Evolutionary conservation across 2,329 filamentous ascomycete genomes (phyloP).

Genomic region (Clathrospora elynae): DNA sequence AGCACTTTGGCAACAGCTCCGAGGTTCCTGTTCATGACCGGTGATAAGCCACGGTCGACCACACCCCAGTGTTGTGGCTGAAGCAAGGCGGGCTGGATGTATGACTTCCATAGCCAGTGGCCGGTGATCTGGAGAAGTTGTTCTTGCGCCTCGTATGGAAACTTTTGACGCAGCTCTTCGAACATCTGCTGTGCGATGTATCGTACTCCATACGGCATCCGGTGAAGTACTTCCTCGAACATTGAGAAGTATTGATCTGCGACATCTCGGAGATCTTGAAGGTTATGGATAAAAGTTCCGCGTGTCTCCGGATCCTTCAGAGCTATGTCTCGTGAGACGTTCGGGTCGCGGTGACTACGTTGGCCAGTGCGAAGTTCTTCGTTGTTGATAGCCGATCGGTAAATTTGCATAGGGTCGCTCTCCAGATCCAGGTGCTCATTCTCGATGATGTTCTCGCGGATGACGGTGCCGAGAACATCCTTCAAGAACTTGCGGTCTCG

Average conservation of each 20-base stretch:
- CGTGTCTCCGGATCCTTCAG: conserved; percentile 94
- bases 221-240: conserved; percentile 80
- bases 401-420: conserved; percentile 97
- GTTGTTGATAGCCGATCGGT: conserved; percentile 93
- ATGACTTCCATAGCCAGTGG: conserved; percentile 93
- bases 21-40: conserved; percentile 90
- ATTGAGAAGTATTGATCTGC: conserved; percentile 85
- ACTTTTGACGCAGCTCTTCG: conserved; percentile 74
- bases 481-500: conserved; percentile 90
- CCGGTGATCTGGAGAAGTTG: conserved; percentile 81
- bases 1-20: conserved; percentile 90
- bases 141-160: conserved; percentile 77
- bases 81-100: conserved; percentile 86
- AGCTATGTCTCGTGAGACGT: conserved; percentile 89
- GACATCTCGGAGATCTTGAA: conserved; percentile 92
- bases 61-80: conserved; percentile 92
- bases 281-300: conserved; percentile 88
- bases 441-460: conserved; percentile 91
- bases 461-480: conserved; percentile 80
- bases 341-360: conserved; percentile 77
- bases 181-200: conserved; percentile 88
- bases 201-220: conserved; percentile 90
- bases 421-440: conserved; percentile 90
- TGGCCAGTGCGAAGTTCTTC: conserved; percentile 92
- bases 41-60: conserved; percentile 84